Conservation (phyloP, 352 stramenopile species). For the Phytophthora multivora region DNA sequence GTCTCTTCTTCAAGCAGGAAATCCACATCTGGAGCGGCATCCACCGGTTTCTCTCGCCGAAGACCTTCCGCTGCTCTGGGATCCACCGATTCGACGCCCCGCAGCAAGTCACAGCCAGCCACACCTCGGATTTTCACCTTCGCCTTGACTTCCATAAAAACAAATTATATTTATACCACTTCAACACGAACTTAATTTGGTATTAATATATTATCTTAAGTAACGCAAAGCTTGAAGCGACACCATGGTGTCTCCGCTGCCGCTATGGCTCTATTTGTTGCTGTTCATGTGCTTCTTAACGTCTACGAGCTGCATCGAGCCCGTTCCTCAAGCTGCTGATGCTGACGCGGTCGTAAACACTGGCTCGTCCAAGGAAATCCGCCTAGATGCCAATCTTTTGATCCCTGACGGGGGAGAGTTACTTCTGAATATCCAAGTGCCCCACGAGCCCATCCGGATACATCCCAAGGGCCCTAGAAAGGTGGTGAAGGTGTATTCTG, state of each 20-base stretch:
- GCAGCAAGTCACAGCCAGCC: constrained; percentile 51
- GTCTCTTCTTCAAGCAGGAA: constrained; percentile 72
- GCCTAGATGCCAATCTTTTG: constrained; percentile 68
- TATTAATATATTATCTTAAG: too few relatives aligned
- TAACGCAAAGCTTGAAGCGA: background rate
- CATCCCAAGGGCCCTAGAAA: constrained; percentile 62
- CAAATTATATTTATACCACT: background rate
- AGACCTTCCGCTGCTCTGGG: constrained; percentile 63
- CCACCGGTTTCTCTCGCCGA: constrained; percentile 27
- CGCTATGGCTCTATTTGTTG: constrained; percentile 10
- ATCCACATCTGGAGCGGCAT: constrained; percentile 38
- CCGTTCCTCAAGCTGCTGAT: constrained; percentile 55
- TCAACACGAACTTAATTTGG: too few relatives aligned
- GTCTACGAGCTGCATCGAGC: constrained; percentile 31
- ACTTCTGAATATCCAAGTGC: constrained; percentile 67
- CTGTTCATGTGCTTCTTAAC: background rate
- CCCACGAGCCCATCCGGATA: constrained; percentile 54
- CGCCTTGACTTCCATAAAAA: constrained; percentile 27
- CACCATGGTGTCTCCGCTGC: constrained; percentile 3
- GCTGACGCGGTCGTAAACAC: constrained; percentile 53
- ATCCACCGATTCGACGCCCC: constrained; percentile 53
- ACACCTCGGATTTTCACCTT: constrained; percentile 51
- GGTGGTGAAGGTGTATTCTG: constrained; percentile 65
- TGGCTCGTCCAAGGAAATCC: constrained; percentile 53
- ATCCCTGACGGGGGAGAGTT: constrained; percentile 78